Percentiles rank a stretch among this genome's conserved stretches.
These are phyloP conservation scores for Gliomastix tumulicola DNA, from an alignment of 2,329 filamentous ascomycete species.

Conservation along the genomic window DNA sequence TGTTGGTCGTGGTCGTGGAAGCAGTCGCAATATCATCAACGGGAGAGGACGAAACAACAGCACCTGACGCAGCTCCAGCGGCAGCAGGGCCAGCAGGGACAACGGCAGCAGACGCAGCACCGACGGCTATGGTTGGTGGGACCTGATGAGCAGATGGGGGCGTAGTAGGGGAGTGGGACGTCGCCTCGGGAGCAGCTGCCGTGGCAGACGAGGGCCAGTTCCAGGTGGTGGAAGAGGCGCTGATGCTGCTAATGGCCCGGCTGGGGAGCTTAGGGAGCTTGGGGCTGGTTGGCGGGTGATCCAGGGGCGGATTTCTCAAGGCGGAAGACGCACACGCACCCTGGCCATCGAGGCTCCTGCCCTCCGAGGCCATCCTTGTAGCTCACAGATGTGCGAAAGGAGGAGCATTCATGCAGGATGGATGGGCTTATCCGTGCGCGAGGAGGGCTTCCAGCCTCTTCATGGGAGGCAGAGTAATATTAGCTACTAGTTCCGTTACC, in stretches of 20 bases:
- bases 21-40: not conserved
- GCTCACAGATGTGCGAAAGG: too few species aligned
- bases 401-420: too few species aligned
- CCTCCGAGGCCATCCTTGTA: not conserved
- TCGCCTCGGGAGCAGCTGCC: not conserved
- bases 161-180: not conserved
- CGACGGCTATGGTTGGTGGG: not conserved
- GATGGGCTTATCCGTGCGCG: too few species aligned
- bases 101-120: not conserved
- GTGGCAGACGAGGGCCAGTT: too few species aligned
- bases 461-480: too few species aligned
- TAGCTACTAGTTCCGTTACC: too few species aligned
- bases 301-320: not conserved
- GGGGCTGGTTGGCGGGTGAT: too few species aligned
- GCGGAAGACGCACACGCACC: not conserved
- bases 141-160: not conserved
- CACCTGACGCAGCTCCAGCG: not conserved
- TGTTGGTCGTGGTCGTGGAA: not conserved
- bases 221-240: too few species aligned
- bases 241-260: too few species aligned
- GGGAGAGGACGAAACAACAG: not conserved
- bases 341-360: not conserved
- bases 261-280: too few species aligned
- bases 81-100: not conserved
- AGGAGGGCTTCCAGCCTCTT: too few species aligned